These are phyloP conservation scores for Glycyrrhiza uralensis DNA, from an alignment of 306 rosid species.

Conservation along the genomic window DNA sequence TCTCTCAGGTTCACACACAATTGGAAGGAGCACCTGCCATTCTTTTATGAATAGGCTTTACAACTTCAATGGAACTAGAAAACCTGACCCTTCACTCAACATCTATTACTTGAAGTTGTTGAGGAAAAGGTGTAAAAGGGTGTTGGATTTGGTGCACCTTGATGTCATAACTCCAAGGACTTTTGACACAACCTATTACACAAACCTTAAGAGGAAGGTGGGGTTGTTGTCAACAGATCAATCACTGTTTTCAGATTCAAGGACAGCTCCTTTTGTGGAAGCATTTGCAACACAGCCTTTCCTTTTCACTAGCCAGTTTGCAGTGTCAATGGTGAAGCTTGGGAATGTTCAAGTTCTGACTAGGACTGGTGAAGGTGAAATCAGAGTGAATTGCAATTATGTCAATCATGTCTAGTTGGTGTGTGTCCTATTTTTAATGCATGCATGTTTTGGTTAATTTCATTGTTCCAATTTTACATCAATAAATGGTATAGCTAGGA, in stretches of 20 bases:
- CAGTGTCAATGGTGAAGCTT: constrained; percentile 78
- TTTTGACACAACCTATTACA: constrained; percentile 62
- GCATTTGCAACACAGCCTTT: constrained; percentile 62
- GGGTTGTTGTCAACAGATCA: constrained; percentile 81
- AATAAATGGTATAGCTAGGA: background rate
- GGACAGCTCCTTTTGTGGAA: constrained; percentile 66
- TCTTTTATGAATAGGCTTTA: constrained; percentile 53
- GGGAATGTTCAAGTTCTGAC: constrained; percentile 86
- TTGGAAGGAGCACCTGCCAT: constrained; percentile 67
- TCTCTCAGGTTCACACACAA: constrained; percentile 84
- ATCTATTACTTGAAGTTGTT: constrained; percentile 45
- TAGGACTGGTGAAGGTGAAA: constrained; percentile 66
- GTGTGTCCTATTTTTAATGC: background rate
- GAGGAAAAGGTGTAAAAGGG: constrained; percentile 46
- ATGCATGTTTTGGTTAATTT: background rate
- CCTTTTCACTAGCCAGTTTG: constrained; percentile 67
- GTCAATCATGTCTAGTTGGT: constrained; percentile 31
- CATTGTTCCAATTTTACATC: background rate
- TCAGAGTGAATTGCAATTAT: constrained; percentile 68
- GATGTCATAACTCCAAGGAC: constrained; percentile 69
- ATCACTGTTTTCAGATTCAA: constrained; percentile 50
- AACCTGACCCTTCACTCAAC: constrained; percentile 66
- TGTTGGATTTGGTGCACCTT: constrained; percentile 47
- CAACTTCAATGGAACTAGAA: constrained; percentile 48
- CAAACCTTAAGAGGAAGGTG: constrained; percentile 60